Evolutionary conservation across 805 yeast genomes (phyloP).

Genomic region (Yamadazyma scolyti): DNA sequence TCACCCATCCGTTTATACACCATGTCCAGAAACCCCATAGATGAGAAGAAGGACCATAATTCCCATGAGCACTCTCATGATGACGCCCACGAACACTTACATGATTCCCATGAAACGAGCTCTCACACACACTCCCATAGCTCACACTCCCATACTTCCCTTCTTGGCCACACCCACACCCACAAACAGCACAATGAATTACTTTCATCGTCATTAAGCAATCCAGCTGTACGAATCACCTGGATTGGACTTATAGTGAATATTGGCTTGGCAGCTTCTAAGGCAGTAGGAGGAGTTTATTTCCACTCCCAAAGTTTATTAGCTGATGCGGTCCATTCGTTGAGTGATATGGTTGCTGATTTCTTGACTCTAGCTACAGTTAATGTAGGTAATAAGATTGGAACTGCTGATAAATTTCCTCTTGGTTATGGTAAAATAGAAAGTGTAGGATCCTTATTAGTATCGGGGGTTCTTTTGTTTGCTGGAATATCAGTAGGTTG

Average conservation of each 20-base stretch:
- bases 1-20: too few relatives aligned
- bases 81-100: conserved; percentile 3
- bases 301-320: conserved; percentile 93
- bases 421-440: conserved; percentile 92
- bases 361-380: conserved; percentile 87
- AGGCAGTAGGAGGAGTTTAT: conserved; percentile 83
- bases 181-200: conserved; percentile 47
- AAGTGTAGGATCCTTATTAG: conserved; percentile 86
- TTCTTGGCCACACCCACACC: conserved; percentile 31
- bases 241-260: conserved; percentile 87
- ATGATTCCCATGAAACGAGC: conserved; percentile 1
- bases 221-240: conserved; percentile 90
- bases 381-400: conserved; percentile 57
- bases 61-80: conserved; percentile 4
- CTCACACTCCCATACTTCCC: too few relatives aligned
- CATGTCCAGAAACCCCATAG: too few relatives aligned
- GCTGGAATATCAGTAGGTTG: conserved; percentile 93
- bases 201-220: conserved; percentile 32
- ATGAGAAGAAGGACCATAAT: conserved; percentile 3
- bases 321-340: conserved; percentile 94
- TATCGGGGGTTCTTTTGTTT: conserved; percentile 72
- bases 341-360: conserved; percentile 87
- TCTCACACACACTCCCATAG: conserved; percentile 9
- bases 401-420: conserved; percentile 65
- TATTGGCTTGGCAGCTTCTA: conserved; percentile 79